These are phyloP conservation scores for Trichoderma sp. DNA, from an alignment of 2,329 filamentous ascomycete genomes.

Conservation along the genomic window DNA sequence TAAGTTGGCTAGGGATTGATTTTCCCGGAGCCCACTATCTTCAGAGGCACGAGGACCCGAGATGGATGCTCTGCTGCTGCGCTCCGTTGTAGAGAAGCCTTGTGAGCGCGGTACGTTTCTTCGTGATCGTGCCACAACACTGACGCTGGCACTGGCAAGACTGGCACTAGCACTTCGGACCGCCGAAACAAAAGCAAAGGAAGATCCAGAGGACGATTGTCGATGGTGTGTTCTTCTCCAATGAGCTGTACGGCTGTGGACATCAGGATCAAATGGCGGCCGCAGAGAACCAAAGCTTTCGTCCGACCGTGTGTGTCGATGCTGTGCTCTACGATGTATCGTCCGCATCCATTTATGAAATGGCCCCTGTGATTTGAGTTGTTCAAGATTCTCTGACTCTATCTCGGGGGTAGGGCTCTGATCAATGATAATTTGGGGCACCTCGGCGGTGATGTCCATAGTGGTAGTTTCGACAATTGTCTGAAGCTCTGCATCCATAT, in stretches of 20 bases:
- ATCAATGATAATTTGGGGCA: slow-evolving; percentile 33
- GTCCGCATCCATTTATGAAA: slow-evolving; percentile 76
- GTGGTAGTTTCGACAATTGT: neutral
- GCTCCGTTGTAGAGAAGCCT: slow-evolving; percentile 59
- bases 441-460: slow-evolving; percentile 19
- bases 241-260: neutral
- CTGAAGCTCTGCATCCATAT: slow-evolving; percentile 27
- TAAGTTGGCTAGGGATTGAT: slow-evolving; percentile 58
- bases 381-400: slow-evolving; percentile 8
- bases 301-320: slow-evolving; percentile 32
- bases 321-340: slow-evolving; percentile 59
- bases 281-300: neutral
- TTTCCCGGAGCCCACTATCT: slow-evolving; percentile 63
- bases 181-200: slow-evolving; percentile 76
- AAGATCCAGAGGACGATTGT: slow-evolving; percentile 70
- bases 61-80: slow-evolving; percentile 63
- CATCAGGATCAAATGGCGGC: neutral
- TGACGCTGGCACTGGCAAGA: slow-evolving; percentile 72
- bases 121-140: slow-evolving; percentile 63
- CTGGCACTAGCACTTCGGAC: slow-evolving; percentile 82
- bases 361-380: slow-evolving; percentile 39
- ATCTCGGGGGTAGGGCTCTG: slow-evolving; percentile 21
- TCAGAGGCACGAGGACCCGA: slow-evolving; percentile 64
- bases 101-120: slow-evolving; percentile 53
- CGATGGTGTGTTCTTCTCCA: slow-evolving; percentile 40